A percentile compares a stretch with the other conserved stretches of the same genome.
These are phyloP conservation scores for Vaccinium darrowii DNA, from an alignment of 148 eudicot genomes.

Conservation along the genomic window DNA sequence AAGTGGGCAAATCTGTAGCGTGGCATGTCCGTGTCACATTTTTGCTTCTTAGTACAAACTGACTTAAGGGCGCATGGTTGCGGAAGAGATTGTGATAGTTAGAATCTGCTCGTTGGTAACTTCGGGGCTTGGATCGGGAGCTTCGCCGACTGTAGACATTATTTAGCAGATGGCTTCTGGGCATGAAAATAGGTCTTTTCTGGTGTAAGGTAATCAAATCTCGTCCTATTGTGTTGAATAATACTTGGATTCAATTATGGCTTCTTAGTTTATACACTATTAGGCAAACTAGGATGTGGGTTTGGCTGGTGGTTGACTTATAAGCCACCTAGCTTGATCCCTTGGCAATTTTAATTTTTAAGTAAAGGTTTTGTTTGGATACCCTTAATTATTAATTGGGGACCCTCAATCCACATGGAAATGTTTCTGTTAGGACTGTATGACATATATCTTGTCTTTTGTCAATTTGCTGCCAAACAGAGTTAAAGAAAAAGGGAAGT, in stretches of 20 bases:
- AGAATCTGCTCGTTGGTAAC: not conserved
- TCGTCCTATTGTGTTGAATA: not conserved
- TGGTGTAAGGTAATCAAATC: not conserved
- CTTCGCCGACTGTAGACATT: not conserved
- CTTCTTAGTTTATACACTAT: not conserved
- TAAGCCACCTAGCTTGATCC: conserved; percentile 13
- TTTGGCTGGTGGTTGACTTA: conserved; percentile 21
- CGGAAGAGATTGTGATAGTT: not conserved
- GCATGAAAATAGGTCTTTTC: not conserved
- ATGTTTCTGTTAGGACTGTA: not conserved
- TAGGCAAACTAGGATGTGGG: not conserved
- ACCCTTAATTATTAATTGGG: not conserved
- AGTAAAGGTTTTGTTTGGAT: not conserved
- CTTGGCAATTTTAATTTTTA: not conserved
- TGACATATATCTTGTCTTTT: not conserved
- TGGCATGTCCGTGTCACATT: not conserved
- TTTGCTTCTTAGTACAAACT: not conserved
- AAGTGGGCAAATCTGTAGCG: not conserved
- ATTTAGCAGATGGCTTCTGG: not conserved
- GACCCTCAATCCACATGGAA: not conserved
- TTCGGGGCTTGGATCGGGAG: not conserved
- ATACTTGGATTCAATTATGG: not conserved
- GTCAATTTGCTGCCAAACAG: not conserved
- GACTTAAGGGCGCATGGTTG: not conserved
- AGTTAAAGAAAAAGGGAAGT: not conserved